Evolutionary conservation across 2,329 filamentous ascomycete species (phyloP), one percentile per base, ranked within the genome.

Genomic region (Ceratocystis smalleyi): DNA sequence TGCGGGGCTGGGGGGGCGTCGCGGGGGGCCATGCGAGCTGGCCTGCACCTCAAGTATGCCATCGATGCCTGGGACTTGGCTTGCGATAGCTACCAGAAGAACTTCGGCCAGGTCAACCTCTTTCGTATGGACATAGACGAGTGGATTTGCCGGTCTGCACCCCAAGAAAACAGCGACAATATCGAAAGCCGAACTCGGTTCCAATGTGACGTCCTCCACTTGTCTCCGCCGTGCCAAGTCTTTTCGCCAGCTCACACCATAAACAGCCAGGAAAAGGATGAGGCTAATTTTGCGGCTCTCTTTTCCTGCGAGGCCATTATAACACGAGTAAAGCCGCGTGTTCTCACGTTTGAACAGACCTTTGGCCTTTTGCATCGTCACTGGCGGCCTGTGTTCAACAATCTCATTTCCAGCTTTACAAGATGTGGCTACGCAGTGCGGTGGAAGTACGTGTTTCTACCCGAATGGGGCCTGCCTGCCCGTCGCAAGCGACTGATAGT

Each of bases 321-420:
- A 0, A 73, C 78, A 4, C 79, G 79, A 43, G 72, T 80, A 0
- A 80, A 78, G 0, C 89, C 90, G 0, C 79, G 89, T 0, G 70
- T 94, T 0, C 80, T 89, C 1, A 95, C 89, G 0, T 75, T 95
- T 0, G 90, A 95, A 69, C 87, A 95, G 70, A 91, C 89, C 0
- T 84, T 83, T 62, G 89, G 88, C 0, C 78, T 95, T 0, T 72
- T 81, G 0, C 75, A 78, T 24, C 73, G 79, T 0, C 73, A 77
- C 0, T 83, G 85, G 64, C 72, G 74, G 10, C 73, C 75, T 0
- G 84, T 81, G 62, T 85, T 91, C 59, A 76, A 79, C 47, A 74
- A 77, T 0, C 72, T 91, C 0, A 75, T 94, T 2, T 75, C 79
- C 30, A 82, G 84, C 40, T 84, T 91, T 63, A 83, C 87, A 0